Conservation (phyloP, 495 filamentous ascomycete species). For the Elasticomyces elasticus region DNA sequence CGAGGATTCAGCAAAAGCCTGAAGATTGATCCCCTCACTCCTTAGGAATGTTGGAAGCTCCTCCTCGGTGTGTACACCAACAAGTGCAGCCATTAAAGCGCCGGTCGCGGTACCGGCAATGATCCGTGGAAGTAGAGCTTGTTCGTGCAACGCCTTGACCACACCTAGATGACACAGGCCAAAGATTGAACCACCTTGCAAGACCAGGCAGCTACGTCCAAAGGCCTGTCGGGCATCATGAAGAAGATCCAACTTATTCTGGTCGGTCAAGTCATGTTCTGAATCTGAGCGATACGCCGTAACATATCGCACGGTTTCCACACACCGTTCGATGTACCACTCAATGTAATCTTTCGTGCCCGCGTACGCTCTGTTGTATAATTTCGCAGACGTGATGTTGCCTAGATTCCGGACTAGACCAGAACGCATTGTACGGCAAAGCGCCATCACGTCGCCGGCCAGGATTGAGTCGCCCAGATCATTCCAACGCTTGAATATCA, state of each 20-base stretch:
- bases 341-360: constrained; percentile 87
- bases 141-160: constrained; percentile 74
- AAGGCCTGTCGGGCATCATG: constrained; percentile 88
- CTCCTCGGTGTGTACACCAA: constrained; percentile 80
- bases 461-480: constrained; percentile 65
- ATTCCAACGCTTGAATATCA: constrained; percentile 69
- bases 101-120: constrained; percentile 88
- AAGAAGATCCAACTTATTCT: constrained; percentile 76
- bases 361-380: constrained; percentile 78
- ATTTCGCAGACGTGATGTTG: constrained; percentile 73
- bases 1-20: constrained; percentile 50
- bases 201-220: constrained; percentile 72
- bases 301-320: constrained; percentile 68
- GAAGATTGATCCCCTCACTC: constrained; percentile 72
- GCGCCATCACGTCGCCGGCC: constrained; percentile 59
- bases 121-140: constrained; percentile 78
- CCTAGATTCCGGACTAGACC: constrained; percentile 85
- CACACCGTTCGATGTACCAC: constrained; percentile 79
- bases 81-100: constrained; percentile 80
- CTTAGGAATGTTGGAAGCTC: constrained; percentile 68
- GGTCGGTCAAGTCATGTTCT: constrained; percentile 52
- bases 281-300: constrained; percentile 49
- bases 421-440: constrained; percentile 72
- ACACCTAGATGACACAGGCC: constrained; percentile 86
- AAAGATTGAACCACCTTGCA: constrained; percentile 89